Base-by-base conservation (phyloP, 345 rosid genomes). In the Euphorbia pulcherrima region DNA sequence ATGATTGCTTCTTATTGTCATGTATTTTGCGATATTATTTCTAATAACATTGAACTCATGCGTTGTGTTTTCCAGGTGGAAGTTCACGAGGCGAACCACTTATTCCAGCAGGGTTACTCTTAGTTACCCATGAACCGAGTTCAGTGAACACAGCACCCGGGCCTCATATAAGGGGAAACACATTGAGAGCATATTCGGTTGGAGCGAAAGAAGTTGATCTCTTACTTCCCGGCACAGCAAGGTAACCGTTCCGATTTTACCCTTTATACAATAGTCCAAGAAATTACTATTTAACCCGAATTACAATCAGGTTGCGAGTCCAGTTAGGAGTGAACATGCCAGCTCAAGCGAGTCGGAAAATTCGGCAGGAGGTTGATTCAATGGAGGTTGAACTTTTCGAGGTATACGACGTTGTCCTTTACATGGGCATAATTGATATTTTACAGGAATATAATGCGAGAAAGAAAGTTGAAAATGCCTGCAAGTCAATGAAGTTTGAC, bases 241-340 rank as follows among this genome's bases (percentile, higher is more conserved):
- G 97, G 95, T 88, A 67, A 68, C 55, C 52, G 58, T 48, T 72
- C 26, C 28, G 33, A 2, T n/a, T 20, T 5, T 64, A 37, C 47
- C 26, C 5, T 35, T 0, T 8, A 24, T 58, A 29, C 30, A 27
- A 16, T 27, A 30, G 40, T 20, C 16, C 27, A 23, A 37, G 40
- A 67, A 41, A 39, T 20, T 14, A 23, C 61, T 37, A 20, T n/a
- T n/a, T n/a, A n/a, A n/a, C n/a, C 37, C 37, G 37, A 33, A 7
- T 33, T 63, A 59, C 46, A 12, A 21, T 51, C 80, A 93, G 98
- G 84, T 75, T 93, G 64, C 88, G 86, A 28, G 98, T 93, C 58
- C 96, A 93, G 59, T 62, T 93, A 69, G 98, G 98, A 68, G 98
- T 88, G 62, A 88, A 93, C 86, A 90, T 93, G 98, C 98, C 97